These are phyloP conservation scores for Nothophaeocryptopus gaeumannii DNA, from an alignment of 2,329 filamentous ascomycete species.

Conservation along the genomic window DNA sequence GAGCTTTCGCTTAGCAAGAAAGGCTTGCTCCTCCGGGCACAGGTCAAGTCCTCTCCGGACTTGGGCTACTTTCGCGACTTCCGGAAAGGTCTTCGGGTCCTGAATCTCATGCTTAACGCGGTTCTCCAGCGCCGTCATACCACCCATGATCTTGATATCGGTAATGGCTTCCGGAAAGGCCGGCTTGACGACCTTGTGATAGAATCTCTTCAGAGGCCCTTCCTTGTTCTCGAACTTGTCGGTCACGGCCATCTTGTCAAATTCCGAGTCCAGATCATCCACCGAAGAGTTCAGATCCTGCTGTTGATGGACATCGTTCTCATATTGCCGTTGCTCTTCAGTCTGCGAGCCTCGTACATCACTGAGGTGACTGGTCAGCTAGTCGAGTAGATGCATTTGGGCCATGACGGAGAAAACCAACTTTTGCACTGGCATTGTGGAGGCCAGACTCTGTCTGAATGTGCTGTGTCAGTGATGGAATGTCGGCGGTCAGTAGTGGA, in stretches of 20 bases:
- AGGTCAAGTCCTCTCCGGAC: conserved; percentile 33
- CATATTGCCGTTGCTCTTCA: conserved; percentile 16
- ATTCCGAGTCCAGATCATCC: conserved; percentile 9
- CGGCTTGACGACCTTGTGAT: conserved; percentile 24
- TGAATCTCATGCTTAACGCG: conserved; percentile 30
- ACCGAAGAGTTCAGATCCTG: conserved; percentile 12
- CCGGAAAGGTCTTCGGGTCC: conserved; percentile 30
- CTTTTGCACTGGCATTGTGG: no score
- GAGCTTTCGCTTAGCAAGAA: conserved; percentile 24
- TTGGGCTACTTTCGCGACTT: conserved; percentile 28
- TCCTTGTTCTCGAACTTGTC: conserved; percentile 8
- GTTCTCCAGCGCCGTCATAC: conserved; percentile 26
- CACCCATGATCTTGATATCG: conserved; percentile 30
- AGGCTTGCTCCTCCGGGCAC: conserved; percentile 30
- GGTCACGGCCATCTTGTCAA: conserved; percentile 14
- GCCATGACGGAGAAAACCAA: no score
- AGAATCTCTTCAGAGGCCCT: conserved; percentile 22
- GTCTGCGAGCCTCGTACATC: conserved; percentile 12
- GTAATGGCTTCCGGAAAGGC: conserved; percentile 30
- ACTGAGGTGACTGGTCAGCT: background rate
- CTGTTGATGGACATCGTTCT: conserved; percentile 15
- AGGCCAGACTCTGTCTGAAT: no score
- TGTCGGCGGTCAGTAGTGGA: no score
- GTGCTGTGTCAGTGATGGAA: no score
- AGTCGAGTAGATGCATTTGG: no score